phyloP scores from a whole-genome alignment of 2,329 filamentous ascomycete genomes.

The Fusarium keratoplasticum region DNA sequence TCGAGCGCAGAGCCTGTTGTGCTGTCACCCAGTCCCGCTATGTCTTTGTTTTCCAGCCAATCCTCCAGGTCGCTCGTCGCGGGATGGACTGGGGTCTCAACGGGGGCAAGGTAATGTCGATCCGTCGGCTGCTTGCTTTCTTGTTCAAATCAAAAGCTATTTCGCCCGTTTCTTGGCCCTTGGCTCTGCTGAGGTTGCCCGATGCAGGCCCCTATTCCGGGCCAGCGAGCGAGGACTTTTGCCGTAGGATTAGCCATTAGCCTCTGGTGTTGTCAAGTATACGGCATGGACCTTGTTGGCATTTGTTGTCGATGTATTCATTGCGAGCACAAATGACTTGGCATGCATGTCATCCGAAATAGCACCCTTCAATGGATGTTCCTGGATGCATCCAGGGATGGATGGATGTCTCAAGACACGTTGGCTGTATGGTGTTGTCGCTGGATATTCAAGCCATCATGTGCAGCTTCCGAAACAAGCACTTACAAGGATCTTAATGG shows the following conservation, averaged over 20 bases:
- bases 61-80: background rate
- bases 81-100: background rate
- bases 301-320: background rate
- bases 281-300: conserved; percentile 2
- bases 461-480: background rate
- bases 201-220: conserved; percentile 25
- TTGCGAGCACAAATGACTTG: background rate
- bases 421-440: background rate
- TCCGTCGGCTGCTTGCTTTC: conserved; percentile 31
- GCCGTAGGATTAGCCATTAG: conserved; percentile 4
- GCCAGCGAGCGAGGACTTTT: conserved; percentile 19
- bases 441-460: background rate
- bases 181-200: conserved; percentile 16
- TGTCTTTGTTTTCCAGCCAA: conserved; percentile 6
- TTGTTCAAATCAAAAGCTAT: conserved; percentile 35
- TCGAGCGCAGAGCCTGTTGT: background rate
- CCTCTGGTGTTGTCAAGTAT: background rate
- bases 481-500: background rate
- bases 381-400: background rate
- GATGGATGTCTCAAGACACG: background rate
- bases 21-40: conserved; percentile 1
- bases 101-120: conserved; percentile 34
- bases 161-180: conserved; percentile 33
- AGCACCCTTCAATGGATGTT: background rate
- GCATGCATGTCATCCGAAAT: background rate